Conservation (phyloP, 176 grass and related monocot genomes). For the Stipa capillata region DNA sequence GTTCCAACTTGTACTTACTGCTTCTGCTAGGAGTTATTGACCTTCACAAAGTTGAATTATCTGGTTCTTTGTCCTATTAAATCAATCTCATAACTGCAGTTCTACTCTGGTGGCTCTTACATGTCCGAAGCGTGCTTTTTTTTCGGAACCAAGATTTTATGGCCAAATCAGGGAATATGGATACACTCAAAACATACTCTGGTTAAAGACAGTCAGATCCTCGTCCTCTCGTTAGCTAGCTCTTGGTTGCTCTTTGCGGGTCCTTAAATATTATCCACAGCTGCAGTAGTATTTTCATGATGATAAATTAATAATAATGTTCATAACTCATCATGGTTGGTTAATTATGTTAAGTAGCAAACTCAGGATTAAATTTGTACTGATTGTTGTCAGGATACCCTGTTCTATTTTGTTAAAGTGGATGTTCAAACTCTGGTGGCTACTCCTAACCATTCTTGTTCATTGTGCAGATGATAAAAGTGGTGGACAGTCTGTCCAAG, state of each 20-base stretch:
- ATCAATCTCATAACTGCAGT: not conserved
- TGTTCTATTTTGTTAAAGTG: not conserved
- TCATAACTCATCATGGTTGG: not conserved
- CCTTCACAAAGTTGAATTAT: not conserved
- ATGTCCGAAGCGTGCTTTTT: not conserved
- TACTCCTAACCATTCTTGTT: constrained; percentile 2
- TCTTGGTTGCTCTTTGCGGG: not conserved
- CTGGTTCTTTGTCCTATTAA: not conserved
- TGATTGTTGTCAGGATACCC: too few species aligned
- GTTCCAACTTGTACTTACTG: not conserved
- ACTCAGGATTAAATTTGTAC: not conserved
- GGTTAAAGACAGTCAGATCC: too few species aligned
- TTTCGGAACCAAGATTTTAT: not conserved
- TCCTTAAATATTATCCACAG: not conserved
- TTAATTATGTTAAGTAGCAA: not conserved
- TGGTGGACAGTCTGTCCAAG: constrained; percentile 43
- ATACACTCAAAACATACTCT: too few species aligned
- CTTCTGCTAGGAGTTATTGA: not conserved
- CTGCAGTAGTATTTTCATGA: not conserved
- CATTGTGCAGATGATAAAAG: constrained; percentile 20
- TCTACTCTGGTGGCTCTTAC: not conserved
- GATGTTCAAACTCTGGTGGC: not conserved
- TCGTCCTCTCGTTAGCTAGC: not conserved
- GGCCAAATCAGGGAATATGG: not conserved
- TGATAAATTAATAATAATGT: not conserved